Evolutionary conservation across 2,329 filamentous ascomycete species (phyloP).

Genomic region (Parascedosporium putredinis): DNA sequence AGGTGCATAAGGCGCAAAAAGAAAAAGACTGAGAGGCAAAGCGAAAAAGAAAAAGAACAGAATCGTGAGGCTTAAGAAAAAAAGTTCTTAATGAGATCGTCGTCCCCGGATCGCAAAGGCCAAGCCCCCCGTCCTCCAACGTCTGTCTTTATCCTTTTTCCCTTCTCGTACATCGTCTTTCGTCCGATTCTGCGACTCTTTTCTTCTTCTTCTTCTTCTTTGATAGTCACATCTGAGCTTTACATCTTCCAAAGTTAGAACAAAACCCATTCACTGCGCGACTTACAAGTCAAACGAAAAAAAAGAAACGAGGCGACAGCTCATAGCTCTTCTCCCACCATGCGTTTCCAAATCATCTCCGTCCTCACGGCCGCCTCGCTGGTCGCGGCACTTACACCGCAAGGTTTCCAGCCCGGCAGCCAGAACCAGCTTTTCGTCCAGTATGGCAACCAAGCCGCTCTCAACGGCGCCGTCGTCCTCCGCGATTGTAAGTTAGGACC

Average conservation of each 20-base stretch:
- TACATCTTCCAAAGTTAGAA: too few species aligned
- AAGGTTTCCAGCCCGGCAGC: constrained; percentile 28
- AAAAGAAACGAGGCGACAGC: too few species aligned
- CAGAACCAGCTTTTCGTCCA: constrained; percentile 28
- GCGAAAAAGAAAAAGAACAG: background rate
- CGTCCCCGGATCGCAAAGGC: background rate
- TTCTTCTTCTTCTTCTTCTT: background rate
- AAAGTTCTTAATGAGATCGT: background rate
- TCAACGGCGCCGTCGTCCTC: constrained; percentile 26
- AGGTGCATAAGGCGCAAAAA: background rate
- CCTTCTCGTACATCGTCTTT: constrained; percentile 8
- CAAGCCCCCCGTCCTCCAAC: too few species aligned
- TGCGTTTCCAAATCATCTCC: constrained; percentile 10
- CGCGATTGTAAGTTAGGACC: constrained; percentile 25
- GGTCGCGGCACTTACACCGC: constrained; percentile 28
- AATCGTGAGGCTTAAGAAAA: background rate
- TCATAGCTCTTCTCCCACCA: background rate
- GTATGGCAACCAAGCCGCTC: constrained; percentile 24
- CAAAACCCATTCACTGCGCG: too few species aligned
- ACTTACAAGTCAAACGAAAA: too few species aligned
- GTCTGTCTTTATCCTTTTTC: constrained; percentile 15
- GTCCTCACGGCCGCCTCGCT: constrained; percentile 22
- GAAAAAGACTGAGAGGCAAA: background rate
- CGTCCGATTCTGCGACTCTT: constrained; percentile 1
- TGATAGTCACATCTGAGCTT: too few species aligned